Conservation (phyloP, 768 basidiomycete genomes). For the Calocera cornea region DNA sequence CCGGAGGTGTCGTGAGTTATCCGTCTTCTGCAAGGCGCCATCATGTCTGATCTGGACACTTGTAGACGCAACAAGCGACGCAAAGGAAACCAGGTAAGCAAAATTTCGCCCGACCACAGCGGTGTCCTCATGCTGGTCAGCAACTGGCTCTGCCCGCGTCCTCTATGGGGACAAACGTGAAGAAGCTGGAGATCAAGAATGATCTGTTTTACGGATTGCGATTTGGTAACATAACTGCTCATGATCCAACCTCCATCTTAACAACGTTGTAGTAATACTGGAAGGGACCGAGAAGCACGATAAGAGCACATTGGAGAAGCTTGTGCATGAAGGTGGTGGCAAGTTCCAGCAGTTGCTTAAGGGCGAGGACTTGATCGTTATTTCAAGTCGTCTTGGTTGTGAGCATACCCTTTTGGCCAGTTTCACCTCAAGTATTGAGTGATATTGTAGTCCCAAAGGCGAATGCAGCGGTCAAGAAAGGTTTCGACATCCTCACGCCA, state of each 20-base stretch:
- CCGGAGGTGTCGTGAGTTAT: neutral
- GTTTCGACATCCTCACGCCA: neutral
- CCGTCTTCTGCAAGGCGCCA: neutral
- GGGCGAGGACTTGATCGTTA: slow-evolving; percentile 5
- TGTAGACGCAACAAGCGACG: slow-evolving; percentile 7
- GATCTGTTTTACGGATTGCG: slow-evolving; percentile 59
- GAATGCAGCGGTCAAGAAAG: neutral
- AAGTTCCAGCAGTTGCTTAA: neutral
- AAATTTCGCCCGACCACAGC: neutral
- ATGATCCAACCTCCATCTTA: slow-evolving; percentile 2
- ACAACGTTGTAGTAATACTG: neutral
- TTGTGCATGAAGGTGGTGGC: slow-evolving; percentile 14
- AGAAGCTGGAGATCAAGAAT: slow-evolving; percentile 44
- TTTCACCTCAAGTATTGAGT: neutral
- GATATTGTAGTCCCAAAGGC: neutral
- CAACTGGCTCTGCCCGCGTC: slow-evolving; percentile 37
- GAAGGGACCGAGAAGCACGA: slow-evolving; percentile 31
- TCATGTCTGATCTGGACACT: neutral
- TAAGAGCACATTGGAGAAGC: slow-evolving; percentile 17
- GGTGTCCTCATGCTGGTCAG: neutral
- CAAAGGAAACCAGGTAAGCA: slow-evolving; percentile 17
- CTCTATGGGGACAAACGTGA: slow-evolving; percentile 50
- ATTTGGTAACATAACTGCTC: slow-evolving; percentile 47
- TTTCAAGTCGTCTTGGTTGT: neutral
- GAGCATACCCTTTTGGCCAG: neutral